Conservation (phyloP, 164 flowering plant species). For the Nymphaea thermarum region DNA sequence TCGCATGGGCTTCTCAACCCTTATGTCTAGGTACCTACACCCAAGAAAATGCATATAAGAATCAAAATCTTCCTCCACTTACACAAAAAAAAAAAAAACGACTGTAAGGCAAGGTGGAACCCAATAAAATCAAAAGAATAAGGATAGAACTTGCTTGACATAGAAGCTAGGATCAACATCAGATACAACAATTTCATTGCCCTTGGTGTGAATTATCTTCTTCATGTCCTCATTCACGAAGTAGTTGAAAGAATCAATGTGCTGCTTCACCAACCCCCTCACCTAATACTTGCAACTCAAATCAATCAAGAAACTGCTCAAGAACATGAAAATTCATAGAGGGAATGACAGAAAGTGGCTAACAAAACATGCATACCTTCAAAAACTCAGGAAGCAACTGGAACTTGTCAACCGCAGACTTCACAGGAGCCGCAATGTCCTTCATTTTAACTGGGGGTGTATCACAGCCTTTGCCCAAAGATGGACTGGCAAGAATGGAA, state of each 20-base stretch:
- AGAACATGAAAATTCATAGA: not conserved
- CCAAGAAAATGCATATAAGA: not conserved
- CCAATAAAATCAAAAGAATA: not conserved
- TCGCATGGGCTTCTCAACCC: not conserved
- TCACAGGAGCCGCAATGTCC: slow-evolving; percentile 33
- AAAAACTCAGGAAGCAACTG: slow-evolving; percentile 84
- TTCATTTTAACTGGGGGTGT: no score
- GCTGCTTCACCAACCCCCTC: slow-evolving; percentile 91
- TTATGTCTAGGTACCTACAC: not conserved
- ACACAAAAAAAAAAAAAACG: not conserved
- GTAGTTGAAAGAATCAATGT: slow-evolving; percentile 84
- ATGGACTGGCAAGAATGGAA: no score
- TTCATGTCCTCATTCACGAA: slow-evolving; percentile 56
- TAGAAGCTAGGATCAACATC: slow-evolving; percentile 25
- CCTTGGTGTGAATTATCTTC: slow-evolving; percentile 58
- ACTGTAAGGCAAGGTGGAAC: not conserved
- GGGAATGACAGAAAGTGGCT: not conserved
- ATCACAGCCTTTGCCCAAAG: no score
- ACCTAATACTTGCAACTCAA: slow-evolving; percentile 25
- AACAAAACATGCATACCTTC: slow-evolving; percentile 27
- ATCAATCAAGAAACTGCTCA: not conserved
- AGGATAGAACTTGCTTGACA: slow-evolving; percentile 26
- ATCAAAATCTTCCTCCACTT: not conserved
- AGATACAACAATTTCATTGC: slow-evolving; percentile 30
- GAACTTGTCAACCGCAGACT: slow-evolving; percentile 56